Base-by-base conservation (phyloP, 2,329 filamentous ascomycete genomes). In the Elsinoe fawcettii region DNA sequence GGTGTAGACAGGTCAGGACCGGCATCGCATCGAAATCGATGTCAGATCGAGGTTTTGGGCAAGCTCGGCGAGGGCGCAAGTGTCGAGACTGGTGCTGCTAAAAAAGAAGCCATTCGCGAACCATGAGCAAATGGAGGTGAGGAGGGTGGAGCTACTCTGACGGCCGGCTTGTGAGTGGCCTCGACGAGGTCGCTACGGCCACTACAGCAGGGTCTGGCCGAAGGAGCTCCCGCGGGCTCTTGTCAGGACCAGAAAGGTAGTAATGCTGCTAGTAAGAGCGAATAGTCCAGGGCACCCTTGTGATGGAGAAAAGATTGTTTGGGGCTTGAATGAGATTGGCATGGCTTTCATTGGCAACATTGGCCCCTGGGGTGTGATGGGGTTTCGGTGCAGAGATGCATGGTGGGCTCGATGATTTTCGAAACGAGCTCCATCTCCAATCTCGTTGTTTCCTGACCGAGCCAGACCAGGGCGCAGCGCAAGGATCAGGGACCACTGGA, bases 61-160 rank as follows among this genome's bases (percentile, higher is more conserved):
- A 25, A 46, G 41, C 41, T 44, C 41, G 41, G 41, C 41, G 41
- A 44, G 18, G 16, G 41, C 18, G 34, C 34, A 37, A 37, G 34
- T 37, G 34, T 37, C 34, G 34, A 37, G 34, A 7, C 34, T 37
- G 41, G 41, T 14, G 18, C 7, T 44, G 18, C 41, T 44, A 23
- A 44, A 44, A 44, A 44, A 23, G 18, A 22, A 23, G 41, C 41
- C 41, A 44, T 44, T 22, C 11, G 20, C 41, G 14, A 23, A 44
- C 41, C 41, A 44, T 23, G 37, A 23, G 41, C 41, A 44, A 44
- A 44, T 44, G 14, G 41, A 44, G 41, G 41, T 44, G 41, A 44
- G 22, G 41, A 12, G 18, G 41, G 41, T 44, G 41, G 41, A 44
- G 41, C 41, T 44, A 44, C 22, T 44, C 23, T 44, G 18, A 18